Evolutionary conservation across 2,329 filamentous ascomycete species (phyloP).

Genomic region (Truncatella angustata): DNA sequence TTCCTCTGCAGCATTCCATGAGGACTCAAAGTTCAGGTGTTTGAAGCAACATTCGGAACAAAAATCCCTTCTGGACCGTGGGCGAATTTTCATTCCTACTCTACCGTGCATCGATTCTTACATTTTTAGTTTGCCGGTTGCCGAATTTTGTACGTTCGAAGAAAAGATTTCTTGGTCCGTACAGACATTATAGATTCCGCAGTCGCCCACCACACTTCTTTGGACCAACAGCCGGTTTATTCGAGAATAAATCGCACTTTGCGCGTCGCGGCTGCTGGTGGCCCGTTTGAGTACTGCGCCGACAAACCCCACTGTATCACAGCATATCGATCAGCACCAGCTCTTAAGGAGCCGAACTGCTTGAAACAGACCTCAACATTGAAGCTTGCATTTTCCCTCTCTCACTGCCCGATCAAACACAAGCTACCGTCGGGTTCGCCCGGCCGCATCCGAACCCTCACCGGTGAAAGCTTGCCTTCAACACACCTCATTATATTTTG

Average conservation of each 20-base stretch:
- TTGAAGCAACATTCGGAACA: too few species aligned
- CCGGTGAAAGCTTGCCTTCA: not conserved
- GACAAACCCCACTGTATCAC: not conserved
- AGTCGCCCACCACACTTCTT: too few species aligned
- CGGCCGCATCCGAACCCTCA: not conserved
- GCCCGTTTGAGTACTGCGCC: not conserved
- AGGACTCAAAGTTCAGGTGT: conserved; percentile 6
- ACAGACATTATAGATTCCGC: too few species aligned
- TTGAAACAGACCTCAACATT: not conserved
- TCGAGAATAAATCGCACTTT: not conserved
- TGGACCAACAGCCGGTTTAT: too few species aligned
- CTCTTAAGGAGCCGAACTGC: not conserved
- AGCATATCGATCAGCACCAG: not conserved
- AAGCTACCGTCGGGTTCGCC: not conserved
- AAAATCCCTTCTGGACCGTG: too few species aligned
- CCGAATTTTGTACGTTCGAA: too few species aligned
- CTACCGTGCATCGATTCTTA: too few species aligned
- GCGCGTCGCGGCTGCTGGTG: not conserved
- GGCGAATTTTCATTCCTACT: too few species aligned
- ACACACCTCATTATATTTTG: not conserved
- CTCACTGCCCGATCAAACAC: not conserved
- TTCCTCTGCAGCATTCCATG: conserved; percentile 9
- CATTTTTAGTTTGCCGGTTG: too few species aligned
- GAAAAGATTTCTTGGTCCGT: too few species aligned
- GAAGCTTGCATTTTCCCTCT: not conserved